Evolutionary conservation across 1,284 basidiomycete species (phyloP), one percentile per base, ranked within the genome.

Genomic region (Vanrija pseudolonga): DNA sequence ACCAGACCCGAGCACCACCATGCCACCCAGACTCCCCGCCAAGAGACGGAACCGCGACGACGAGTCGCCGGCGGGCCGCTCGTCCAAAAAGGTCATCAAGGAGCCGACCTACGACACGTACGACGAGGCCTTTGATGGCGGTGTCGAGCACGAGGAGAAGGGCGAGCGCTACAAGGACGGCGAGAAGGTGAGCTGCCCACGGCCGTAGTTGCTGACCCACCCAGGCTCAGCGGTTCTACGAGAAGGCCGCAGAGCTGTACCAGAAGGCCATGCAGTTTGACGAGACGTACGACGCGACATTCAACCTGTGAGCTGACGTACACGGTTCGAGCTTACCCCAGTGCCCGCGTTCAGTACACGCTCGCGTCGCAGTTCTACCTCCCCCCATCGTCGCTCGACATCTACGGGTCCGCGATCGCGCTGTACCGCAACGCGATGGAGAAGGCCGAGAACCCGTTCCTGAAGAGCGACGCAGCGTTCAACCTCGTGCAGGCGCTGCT

Each of bases 61-160:
- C 38, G 67, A 71, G 44, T 45, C 52, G 38, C 47, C 57, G 5
- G 40, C 57, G 40, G 55, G 52, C 19, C 59, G 63, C 18, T 59
- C 50, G 19, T 26, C 56, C 14, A 68, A 65, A 48, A 72, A 71
- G 50, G 68, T 67, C 32, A 60, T 62, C 37, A 64, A 67, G 40
- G 71, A 72, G 52, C 61, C 61, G 28, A 71, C 68, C 1, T 75
- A 76, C 58, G 72, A 75, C 42, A 73, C 73, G 11, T 74, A 68
- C 50, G 74, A 76, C 44, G 73, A 75, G 40, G 71, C 71, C n/a
- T 53, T 76, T 48, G 74, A 76, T 47, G 73, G 70, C 22, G 76
- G 69, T n/a, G 69, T 77, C 41, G 67, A 71, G 38, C 65, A 66
- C 55, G 76, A 78, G 56, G 76, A 78, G 62, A 75, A 76, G 63